These are phyloP conservation scores for Pythium phragmitis DNA, from an alignment of 352 stramenopile species.

Conservation along the genomic window DNA sequence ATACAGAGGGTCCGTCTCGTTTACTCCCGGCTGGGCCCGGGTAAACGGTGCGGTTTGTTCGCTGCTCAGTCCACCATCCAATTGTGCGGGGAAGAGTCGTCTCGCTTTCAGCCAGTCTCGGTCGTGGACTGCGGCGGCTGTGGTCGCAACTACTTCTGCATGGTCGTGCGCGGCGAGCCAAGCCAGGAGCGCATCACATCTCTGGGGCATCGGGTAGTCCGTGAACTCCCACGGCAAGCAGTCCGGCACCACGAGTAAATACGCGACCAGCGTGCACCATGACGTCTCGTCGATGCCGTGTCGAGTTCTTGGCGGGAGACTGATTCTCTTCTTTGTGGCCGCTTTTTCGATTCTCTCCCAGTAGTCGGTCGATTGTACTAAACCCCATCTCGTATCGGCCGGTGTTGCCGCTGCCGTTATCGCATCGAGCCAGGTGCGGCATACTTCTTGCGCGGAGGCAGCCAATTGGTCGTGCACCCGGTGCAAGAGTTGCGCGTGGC, in stretches of 20 bases:
- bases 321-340: background rate
- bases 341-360: background rate
- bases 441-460: background rate
- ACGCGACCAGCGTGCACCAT: constrained; percentile 4
- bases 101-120: background rate
- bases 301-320: background rate
- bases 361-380: background rate
- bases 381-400: background rate
- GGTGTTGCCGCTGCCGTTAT: background rate
- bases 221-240: background rate
- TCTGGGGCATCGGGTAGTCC: background rate
- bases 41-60: too few species aligned
- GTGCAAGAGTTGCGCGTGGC: constrained; percentile 1
- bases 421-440: background rate
- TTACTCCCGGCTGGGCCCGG: too few species aligned
- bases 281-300: background rate
- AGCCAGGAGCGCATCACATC: constrained; percentile 9
- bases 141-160: background rate
- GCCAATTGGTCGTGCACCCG: background rate
- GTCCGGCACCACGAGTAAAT: background rate
- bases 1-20: background rate
- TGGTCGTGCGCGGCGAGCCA: background rate
- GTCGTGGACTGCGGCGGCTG: background rate
- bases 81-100: background rate
- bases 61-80: too few species aligned